These are phyloP conservation scores for Zasmidium angulare DNA, from an alignment of 2,329 filamentous ascomycete genomes.

Conservation along the genomic window DNA sequence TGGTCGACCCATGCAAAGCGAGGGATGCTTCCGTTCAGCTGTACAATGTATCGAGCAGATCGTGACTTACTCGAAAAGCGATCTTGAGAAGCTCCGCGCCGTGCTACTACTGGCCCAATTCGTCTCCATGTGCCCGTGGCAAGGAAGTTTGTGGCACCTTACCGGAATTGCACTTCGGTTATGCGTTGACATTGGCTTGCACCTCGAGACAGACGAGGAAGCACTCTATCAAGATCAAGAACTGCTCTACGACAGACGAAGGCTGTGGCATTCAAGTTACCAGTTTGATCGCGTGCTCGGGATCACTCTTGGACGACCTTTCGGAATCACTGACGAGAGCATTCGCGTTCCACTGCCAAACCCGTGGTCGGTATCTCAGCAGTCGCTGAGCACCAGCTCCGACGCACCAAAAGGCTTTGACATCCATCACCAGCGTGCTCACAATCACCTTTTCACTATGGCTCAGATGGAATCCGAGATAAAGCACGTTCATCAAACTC, in stretches of 20 bases:
- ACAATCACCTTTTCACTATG: slow-evolving; percentile 34
- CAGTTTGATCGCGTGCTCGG: slow-evolving; percentile 31
- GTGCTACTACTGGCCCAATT: slow-evolving; percentile 37
- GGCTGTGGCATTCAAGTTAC: slow-evolving; percentile 5
- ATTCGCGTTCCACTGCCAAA: slow-evolving; percentile 25
- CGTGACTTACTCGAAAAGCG: slow-evolving; percentile 34
- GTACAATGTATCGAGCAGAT: slow-evolving; percentile 32
- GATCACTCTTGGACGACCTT: slow-evolving; percentile 33
- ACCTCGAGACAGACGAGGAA: slow-evolving; percentile 33
- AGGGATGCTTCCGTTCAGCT: slow-evolving; percentile 39
- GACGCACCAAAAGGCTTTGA: slow-evolving; percentile 7
- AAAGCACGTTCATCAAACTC: slow-evolving; percentile 36
- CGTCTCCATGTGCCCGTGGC: slow-evolving; percentile 33
- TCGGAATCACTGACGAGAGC: slow-evolving; percentile 33
- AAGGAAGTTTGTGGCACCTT: slow-evolving; percentile 38
- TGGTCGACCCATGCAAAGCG: slow-evolving; percentile 31
- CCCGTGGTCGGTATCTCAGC: slow-evolving; percentile 18
- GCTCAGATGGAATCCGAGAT: slow-evolving; percentile 38
- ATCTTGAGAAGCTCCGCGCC: slow-evolving; percentile 35
- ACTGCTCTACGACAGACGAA: too few species aligned
- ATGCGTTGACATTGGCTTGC: slow-evolving; percentile 36
- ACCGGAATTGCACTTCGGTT: slow-evolving; percentile 37
- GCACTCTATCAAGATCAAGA: too few species aligned
- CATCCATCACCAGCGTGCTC: slow-evolving; percentile 27
- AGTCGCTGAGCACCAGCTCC: too few species aligned